These are phyloP conservation scores for Candida easanensis DNA, from an alignment of 805 yeast genomes.

Conservation along the genomic window DNA sequence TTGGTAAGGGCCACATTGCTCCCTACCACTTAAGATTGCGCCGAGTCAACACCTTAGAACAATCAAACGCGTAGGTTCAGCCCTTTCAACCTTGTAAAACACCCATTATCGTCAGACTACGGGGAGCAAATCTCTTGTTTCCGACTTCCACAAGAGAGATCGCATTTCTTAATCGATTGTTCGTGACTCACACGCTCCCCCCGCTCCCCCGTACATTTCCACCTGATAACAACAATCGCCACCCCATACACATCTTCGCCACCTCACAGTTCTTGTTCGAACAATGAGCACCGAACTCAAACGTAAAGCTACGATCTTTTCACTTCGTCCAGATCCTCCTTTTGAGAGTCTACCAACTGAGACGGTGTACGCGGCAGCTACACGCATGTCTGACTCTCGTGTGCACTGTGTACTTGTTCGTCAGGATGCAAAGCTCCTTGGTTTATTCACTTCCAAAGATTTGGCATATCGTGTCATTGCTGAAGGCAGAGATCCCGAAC, in stretches of 20 bases:
- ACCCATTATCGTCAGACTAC: not conserved
- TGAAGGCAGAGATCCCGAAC: conserved; percentile 26
- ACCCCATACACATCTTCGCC: not conserved
- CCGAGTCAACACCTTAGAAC: too few species aligned
- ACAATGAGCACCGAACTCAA: not conserved
- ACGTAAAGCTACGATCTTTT: conserved; percentile 20
- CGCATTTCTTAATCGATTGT: too few species aligned
- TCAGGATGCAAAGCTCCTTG: conserved; percentile 31
- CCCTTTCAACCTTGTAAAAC: not conserved
- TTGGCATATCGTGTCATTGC: conserved; percentile 43
- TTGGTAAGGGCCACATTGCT: conserved; percentile 12
- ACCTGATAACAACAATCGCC: too few species aligned
- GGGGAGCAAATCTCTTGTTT: not conserved
- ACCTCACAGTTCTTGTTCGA: too few species aligned
- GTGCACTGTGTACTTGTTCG: conserved; percentile 42
- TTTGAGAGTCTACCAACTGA: conserved; percentile 34
- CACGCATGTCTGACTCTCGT: conserved; percentile 36
- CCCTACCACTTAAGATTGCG: too few species aligned
- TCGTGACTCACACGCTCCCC: too few species aligned
- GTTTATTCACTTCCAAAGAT: conserved; percentile 45
- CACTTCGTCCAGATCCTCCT: conserved; percentile 35
- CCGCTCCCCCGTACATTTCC: too few species aligned
- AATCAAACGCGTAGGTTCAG: not conserved
- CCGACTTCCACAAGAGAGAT: too few species aligned
- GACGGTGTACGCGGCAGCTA: conserved; percentile 33